phyloP scores from a whole-genome alignment of 1,139 yeast genomes.

The Debaryomyces udenii region DNA sequence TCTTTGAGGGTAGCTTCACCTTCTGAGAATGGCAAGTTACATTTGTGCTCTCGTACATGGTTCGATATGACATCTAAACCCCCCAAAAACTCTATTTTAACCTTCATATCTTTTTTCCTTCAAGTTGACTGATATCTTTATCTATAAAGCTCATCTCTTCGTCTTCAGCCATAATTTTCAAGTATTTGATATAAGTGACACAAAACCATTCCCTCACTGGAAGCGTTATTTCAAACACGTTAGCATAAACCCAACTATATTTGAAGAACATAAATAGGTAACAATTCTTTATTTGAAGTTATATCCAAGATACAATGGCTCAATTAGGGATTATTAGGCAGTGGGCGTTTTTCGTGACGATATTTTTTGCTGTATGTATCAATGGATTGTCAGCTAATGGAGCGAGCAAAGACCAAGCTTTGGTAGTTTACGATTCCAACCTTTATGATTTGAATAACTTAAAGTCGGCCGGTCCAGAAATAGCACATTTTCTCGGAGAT shows the following conservation, averaged over 20 bases:
- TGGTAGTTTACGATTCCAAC: conserved; percentile 38
- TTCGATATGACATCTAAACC: conserved; percentile 71
- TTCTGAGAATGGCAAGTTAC: conserved; percentile 42
- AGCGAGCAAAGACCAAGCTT: conserved; percentile 21
- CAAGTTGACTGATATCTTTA: neutral
- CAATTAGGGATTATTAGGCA: conserved; percentile 7
- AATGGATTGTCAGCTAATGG: conserved; percentile 9
- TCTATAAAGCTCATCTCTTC: too few species aligned
- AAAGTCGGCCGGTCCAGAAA: conserved; percentile 20
- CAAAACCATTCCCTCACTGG: neutral
- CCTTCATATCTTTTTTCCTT: conserved; percentile 26
- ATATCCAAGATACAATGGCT: conserved; percentile 3
- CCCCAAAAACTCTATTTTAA: conserved; percentile 57
- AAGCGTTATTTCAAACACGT: conserved; percentile 8
- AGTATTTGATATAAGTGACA: neutral
- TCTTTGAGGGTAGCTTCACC: conserved; percentile 57
- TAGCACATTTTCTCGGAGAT: conserved; percentile 24
- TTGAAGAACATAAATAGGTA: neutral
- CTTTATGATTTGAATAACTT: conserved; percentile 25
- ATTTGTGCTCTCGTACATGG: conserved; percentile 51
- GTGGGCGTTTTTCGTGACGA: conserved; percentile 10
- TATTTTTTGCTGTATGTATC: conserved; percentile 15
- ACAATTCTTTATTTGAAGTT: conserved; percentile 5
- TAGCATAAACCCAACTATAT: conserved; percentile 3
- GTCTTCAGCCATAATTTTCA: neutral